phyloP scores from a whole-genome alignment of 345 rosid species.

The Nephelium lappaceum region DNA sequence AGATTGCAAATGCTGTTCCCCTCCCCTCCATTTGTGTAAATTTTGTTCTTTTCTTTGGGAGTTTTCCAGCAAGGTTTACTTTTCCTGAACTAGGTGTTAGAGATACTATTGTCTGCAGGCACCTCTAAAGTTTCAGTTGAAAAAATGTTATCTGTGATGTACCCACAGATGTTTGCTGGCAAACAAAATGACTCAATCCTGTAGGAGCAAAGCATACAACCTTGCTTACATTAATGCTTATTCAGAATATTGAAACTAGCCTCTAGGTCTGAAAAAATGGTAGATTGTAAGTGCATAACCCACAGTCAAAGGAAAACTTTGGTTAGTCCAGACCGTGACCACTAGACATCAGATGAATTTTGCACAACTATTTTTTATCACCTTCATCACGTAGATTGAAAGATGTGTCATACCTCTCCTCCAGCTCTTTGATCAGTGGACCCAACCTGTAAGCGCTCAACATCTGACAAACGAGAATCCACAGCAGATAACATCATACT shows the following conservation, averaged over 20 bases:
- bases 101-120: not conserved
- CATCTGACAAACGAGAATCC: conserved; percentile 44
- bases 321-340: not conserved
- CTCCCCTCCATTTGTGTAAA: not conserved
- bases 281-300: not conserved
- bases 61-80: not conserved
- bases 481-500: conserved; percentile 73
- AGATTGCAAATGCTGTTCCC: not conserved
- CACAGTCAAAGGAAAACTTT: not conserved
- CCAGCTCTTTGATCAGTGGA: conserved; percentile 48
- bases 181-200: not conserved
- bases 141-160: conserved; percentile 1
- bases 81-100: not conserved
- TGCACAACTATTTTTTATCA: not conserved
- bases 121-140: not conserved
- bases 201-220: not conserved
- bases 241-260: not conserved
- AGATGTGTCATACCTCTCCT: conserved; percentile 54
- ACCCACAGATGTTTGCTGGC: not conserved
- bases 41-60: not conserved
- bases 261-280: not conserved
- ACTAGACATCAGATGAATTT: not conserved
- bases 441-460: conserved; percentile 46
- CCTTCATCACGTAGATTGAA: not conserved
- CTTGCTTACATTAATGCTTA: not conserved